Base-by-base conservation (phyloP, 2,329 filamentous ascomycete genomes). In the Aspergillus amoenus region DNA sequence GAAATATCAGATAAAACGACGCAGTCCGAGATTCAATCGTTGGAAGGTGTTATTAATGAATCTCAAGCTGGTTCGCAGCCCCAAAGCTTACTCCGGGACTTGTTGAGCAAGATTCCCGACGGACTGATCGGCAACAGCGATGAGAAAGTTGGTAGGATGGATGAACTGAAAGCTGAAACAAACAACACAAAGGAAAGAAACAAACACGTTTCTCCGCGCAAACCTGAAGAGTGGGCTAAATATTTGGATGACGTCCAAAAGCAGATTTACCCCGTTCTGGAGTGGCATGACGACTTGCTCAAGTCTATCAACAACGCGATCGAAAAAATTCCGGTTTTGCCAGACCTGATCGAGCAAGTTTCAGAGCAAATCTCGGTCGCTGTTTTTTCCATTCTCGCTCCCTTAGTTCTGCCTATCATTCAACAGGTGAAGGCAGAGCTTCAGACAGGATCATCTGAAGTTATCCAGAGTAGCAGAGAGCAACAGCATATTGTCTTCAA, bases 271-370 rank as follows among this genome's bases (percentile, higher is more conserved):
- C 93, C 93, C 1, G 89, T 91, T 61, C 88, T 97, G 59, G 83
- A 96, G 72, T 96, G 92, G 80, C 93, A 97, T 68, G 93, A 97
- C 71, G 86, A 93, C 49, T 79, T 96, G 58, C 87, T 97, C 82
- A 87, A 93, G 78, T 78, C 77, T 51, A 93, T 97, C 67, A 84
- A 85, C 46, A 80, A 88, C 66, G 87, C 90, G 12, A 87, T 96
- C 58, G 90, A 95, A 74, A 87, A 90, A 64, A 92, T 97, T 41
- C 93, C 93, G 0, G 82, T 96, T 40, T 79, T 97, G 17, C 90
- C 91, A 52, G 88, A 95, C 65, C 81, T 96, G 42, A 83, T 96
- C 55, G 91, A 96, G 76, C 86, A 96, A 72, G 77, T 96, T 15
- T 88, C 93, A 74, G 90, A 96, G 60, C 89, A 96, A 75, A 82